Evolutionary conservation across 345 rosid genomes (phyloP), one percentile per base, ranked within the genome.

Genomic region (Lumnitzera racemosa): DNA sequence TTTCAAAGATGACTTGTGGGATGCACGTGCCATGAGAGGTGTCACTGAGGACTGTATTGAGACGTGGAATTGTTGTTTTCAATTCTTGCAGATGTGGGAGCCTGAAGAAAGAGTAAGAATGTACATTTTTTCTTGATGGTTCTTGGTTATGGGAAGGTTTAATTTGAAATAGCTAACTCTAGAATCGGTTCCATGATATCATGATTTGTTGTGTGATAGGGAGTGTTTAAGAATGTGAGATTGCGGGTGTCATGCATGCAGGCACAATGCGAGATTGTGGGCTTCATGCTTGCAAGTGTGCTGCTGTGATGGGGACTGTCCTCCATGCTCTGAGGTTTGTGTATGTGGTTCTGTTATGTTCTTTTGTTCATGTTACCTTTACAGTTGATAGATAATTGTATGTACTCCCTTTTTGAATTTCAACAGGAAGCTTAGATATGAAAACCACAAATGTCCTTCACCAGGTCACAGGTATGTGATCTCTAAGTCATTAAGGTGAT

Each of bases 281-380:
- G 55, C 82, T 87, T 16, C 98, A 89, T 84, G 88, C 96, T 62
- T 92, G 97, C 76, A 89, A 70, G 72, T 87, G 94, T 1, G 94
- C n/a, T 89, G 98, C 72, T 89, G 98, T 72, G 94, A 87, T 78
- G 98, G 96, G 50, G 75, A 85, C 64, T 92, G 96, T 68, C 96
- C 88, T 2, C 94, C 96, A 4, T 89, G 96, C 77, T 80, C 85
- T 29, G 96, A 89, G 94, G 96, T 87, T 56, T 49, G 10, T 41
- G 20, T 20, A 20, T 48, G 53, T 53, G 67, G 24, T 64, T 31
- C 20, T 36, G 56, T 23, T 15, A 53, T 27, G n/a, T 47, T 52
- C 58, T 47, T 55, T 62, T 10, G 29, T 15, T 51, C 25, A 51
- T 25, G 13, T 52, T 51, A 47, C 27, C 55, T 67, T 16, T n/a